Evolutionary conservation across 2,329 filamentous ascomycete genomes (phyloP).

Genomic region (Orbilia brochopaga): DNA sequence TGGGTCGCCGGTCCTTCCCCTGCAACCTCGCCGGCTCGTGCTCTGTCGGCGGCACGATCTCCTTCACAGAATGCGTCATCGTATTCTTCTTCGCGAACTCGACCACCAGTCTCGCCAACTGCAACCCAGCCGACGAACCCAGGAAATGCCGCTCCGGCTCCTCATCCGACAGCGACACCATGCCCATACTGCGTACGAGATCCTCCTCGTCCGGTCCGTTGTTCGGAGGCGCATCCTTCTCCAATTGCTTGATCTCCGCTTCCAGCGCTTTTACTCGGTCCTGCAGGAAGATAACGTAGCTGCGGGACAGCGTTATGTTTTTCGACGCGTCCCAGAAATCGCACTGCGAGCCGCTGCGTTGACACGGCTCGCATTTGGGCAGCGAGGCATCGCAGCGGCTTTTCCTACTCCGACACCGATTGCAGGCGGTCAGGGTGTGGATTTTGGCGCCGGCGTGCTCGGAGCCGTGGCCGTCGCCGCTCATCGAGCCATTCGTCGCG

Average conservation of each 20-base stretch:
- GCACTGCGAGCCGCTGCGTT: conserved; percentile 86
- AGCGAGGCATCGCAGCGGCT: conserved; percentile 93
- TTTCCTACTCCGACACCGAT: conserved; percentile 71
- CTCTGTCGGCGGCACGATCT: conserved; percentile 58
- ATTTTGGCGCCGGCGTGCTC: conserved; percentile 41
- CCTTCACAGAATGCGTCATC: conserved; percentile 86
- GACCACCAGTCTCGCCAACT: conserved; percentile 93
- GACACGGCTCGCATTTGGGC: conserved; percentile 88
- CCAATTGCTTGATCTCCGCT: conserved; percentile 77
- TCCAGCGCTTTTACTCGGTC: conserved; percentile 83
- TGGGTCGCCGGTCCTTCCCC: conserved; percentile 57
- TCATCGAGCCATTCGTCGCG: conserved; percentile 28
- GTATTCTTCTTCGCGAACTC: conserved; percentile 94
- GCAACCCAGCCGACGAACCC: conserved; percentile 91
- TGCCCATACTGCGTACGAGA: conserved; percentile 82
- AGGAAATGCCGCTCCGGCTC: conserved; percentile 80
- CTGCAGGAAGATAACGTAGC: conserved; percentile 90
- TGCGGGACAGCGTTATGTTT: conserved; percentile 81
- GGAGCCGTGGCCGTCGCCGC: conserved; percentile 20
- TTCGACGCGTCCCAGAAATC: conserved; percentile 94
- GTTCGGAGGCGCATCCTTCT: conserved; percentile 62
- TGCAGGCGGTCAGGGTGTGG: conserved; percentile 62
- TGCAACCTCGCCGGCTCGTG: conserved; percentile 44
- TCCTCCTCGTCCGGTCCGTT: conserved; percentile 74
- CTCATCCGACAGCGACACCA: conserved; percentile 70